Conservation (phyloP, 1,139 yeast genomes). For the Yamadazyma sp. region DNA sequence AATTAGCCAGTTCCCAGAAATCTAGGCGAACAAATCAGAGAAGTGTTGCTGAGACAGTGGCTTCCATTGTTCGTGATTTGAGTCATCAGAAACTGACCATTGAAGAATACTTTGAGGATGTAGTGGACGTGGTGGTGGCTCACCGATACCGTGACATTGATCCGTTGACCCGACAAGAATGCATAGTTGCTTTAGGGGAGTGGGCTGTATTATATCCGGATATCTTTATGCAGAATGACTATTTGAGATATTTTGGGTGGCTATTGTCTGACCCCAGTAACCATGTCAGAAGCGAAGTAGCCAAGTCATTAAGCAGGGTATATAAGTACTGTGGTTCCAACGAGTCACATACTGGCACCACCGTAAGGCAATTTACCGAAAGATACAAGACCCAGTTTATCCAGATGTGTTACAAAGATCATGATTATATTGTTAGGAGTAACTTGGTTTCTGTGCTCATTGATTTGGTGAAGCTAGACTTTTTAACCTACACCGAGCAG, state of each 20-base stretch:
- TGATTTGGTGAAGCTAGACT: conserved; percentile 60
- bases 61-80: conserved; percentile 46
- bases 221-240: conserved; percentile 64
- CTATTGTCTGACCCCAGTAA: conserved; percentile 68
- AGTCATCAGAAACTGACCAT: conserved; percentile 53
- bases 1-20: conserved; percentile 28
- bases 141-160: conserved; percentile 85
- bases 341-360: conserved; percentile 28
- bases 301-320: conserved; percentile 54
- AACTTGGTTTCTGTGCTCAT: conserved; percentile 53
- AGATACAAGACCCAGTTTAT: conserved; percentile 64
- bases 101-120: conserved; percentile 60
- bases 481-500: conserved; percentile 58
- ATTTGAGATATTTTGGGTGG: conserved; percentile 82
- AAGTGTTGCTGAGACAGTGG: conserved; percentile 39
- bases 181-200: conserved; percentile 57
- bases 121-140: conserved; percentile 65
- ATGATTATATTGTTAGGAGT: conserved; percentile 46
- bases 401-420: conserved; percentile 49
- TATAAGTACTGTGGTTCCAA: conserved; percentile 30
- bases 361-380: conserved; percentile 70
- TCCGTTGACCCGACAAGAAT: conserved; percentile 65
- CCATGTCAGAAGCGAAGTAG: conserved; percentile 63
- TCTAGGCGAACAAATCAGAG: conserved; percentile 33
- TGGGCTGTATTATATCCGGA: conserved; percentile 78